These are phyloP conservation scores for Curvularia eragrostidis DNA, from an alignment of 2,329 filamentous ascomycete genomes.

Conservation along the genomic window DNA sequence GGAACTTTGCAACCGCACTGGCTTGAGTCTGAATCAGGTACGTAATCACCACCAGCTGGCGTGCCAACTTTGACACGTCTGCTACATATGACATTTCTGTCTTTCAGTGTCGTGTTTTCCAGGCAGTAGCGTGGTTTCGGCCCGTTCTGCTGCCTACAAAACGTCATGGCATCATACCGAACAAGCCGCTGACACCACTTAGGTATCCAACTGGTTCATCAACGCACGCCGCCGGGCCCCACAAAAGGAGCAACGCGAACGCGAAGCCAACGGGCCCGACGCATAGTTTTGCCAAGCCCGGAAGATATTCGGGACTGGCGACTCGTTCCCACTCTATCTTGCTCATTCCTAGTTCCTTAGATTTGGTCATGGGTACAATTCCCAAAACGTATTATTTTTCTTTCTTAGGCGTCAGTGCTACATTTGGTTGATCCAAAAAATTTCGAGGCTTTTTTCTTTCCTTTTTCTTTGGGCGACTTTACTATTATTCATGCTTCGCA, in stretches of 20 bases:
- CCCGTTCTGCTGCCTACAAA: not conserved
- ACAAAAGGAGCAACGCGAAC: constrained; percentile 39
- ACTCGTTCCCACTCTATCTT: not conserved
- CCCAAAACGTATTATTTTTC: not conserved
- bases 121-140: constrained; percentile 13
- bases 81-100: constrained; percentile 29
- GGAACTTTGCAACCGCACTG: constrained; percentile 76
- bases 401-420: not conserved
- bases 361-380: not conserved
- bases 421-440: constrained; percentile 4
- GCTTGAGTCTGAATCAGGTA: constrained; percentile 76
- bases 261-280: constrained; percentile 28
- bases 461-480: constrained; percentile 2
- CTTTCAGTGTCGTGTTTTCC: constrained; percentile 13
- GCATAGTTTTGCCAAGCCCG: constrained; percentile 7
- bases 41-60: constrained; percentile 9
- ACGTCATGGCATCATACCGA: not conserved
- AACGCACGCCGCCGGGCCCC: constrained; percentile 69
- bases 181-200: constrained; percentile 17
- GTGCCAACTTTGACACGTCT: constrained; percentile 47
- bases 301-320: not conserved
- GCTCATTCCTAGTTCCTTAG: not conserved
- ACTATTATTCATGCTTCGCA: not conserved
- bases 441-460: not conserved
- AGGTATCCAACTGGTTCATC: constrained; percentile 82